These are phyloP conservation scores for Penicillium griseofulvum DNA, from an alignment of 2,329 filamentous ascomycete species.

Conservation along the genomic window DNA sequence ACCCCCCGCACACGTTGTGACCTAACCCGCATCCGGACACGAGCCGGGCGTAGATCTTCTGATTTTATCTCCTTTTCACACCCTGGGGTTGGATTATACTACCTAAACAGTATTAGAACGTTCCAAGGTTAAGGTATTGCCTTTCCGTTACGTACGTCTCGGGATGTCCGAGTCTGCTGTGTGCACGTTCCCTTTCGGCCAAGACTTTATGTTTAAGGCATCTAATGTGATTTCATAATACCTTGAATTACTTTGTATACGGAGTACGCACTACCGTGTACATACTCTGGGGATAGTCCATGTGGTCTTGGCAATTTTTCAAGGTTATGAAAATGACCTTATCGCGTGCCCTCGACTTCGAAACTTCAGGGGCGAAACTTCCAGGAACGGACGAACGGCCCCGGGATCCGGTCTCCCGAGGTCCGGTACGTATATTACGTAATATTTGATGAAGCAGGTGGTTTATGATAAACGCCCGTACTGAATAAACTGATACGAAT, in stretches of 20 bases:
- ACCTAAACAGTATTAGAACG: background rate
- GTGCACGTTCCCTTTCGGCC: background rate
- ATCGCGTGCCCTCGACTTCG: background rate
- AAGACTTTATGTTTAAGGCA: background rate
- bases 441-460: too few relatives aligned
- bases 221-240: background rate
- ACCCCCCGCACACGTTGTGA: background rate
- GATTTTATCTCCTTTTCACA: background rate
- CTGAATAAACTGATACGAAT: too few relatives aligned
- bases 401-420: too few relatives aligned
- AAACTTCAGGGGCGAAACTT: background rate
- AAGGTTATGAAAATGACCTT: background rate
- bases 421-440: too few relatives aligned
- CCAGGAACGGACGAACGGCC: too few relatives aligned
- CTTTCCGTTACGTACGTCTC: background rate
- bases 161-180: background rate
- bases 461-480: too few relatives aligned
- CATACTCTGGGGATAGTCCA: background rate
- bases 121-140: background rate
- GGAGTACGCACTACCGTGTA: too few relatives aligned
- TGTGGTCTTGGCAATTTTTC: background rate
- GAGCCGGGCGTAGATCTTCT: background rate
- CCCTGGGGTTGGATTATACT: background rate
- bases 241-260: too few relatives aligned
- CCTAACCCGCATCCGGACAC: background rate